Conservation (phyloP, 2,329 filamentous ascomycete species). For the Xylariaceae sp. region DNA sequence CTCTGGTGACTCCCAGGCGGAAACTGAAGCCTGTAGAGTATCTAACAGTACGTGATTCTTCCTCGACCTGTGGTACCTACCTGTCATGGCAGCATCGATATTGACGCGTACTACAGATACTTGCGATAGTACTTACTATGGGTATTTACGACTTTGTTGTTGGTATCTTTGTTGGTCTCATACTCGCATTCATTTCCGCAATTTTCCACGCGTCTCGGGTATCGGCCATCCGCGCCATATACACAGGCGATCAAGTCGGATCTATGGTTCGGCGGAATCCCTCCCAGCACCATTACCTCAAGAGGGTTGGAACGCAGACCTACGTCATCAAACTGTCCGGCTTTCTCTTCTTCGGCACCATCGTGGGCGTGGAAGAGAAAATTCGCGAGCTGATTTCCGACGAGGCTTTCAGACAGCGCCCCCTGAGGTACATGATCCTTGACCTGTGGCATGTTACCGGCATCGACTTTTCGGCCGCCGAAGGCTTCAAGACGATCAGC, state of each 20-base stretch:
- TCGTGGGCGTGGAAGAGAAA: slow-evolving; percentile 87
- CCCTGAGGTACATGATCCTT: slow-evolving; percentile 84
- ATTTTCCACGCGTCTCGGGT: slow-evolving; percentile 88
- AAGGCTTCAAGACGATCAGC: slow-evolving; percentile 90
- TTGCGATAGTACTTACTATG: slow-evolving; percentile 91
- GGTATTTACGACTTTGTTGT: slow-evolving; percentile 94
- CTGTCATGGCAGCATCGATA: not conserved
- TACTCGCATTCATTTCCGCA: slow-evolving; percentile 84
- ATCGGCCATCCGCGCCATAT: slow-evolving; percentile 84
- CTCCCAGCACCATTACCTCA: slow-evolving; percentile 80
- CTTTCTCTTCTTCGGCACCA: slow-evolving; percentile 97
- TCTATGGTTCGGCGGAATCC: slow-evolving; percentile 91
- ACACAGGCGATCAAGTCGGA: slow-evolving; percentile 80
- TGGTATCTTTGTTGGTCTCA: slow-evolving; percentile 85
- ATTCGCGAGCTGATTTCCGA: slow-evolving; percentile 80
- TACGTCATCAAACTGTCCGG: slow-evolving; percentile 87
- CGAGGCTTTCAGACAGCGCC: slow-evolving; percentile 67
- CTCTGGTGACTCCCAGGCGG: slow-evolving; percentile 80
- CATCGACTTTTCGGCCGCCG: slow-evolving; percentile 91
- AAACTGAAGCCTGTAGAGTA: slow-evolving; percentile 86
- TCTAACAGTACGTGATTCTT: slow-evolving; percentile 68
- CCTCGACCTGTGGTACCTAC: not conserved
- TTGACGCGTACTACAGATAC: slow-evolving; percentile 45
- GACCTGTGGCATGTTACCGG: slow-evolving; percentile 88
- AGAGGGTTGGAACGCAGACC: slow-evolving; percentile 80